Evolutionary conservation across 306 rosid genomes (phyloP).

Genomic region (Quercus wislizeni): DNA sequence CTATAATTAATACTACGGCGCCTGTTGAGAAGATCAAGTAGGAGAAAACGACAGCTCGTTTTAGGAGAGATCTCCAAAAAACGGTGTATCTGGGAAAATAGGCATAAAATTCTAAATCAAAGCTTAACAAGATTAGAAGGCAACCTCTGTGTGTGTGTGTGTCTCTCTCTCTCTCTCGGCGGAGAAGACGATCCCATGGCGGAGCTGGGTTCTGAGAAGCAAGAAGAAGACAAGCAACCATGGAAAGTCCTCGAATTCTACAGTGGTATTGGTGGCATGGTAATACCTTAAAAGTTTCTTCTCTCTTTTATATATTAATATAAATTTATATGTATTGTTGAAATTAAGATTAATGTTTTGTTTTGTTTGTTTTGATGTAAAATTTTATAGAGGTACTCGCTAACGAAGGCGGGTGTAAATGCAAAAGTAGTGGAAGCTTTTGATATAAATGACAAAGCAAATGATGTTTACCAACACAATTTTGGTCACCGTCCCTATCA

Average conservation of each 20-base stretch:
- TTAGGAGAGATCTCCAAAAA: no score
- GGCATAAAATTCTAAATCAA: no score
- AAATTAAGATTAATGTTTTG: neutral
- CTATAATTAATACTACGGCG: no score
- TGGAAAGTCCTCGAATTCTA: conserved; percentile 88
- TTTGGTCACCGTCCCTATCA: conserved; percentile 86
- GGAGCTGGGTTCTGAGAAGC: conserved; percentile 14
- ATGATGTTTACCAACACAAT: conserved; percentile 79
- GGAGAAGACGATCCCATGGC: conserved; percentile 34
- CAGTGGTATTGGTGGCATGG: conserved; percentile 98
- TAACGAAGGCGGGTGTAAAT: conserved; percentile 53
- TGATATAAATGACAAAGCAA: conserved; percentile 86
- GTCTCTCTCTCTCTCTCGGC: neutral
- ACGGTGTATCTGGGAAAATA: no score
- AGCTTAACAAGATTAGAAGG: no score
- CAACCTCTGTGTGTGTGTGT: no score
- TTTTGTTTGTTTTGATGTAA: neutral
- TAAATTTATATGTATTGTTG: neutral
- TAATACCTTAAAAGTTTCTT: conserved; percentile 10
- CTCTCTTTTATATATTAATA: neutral
- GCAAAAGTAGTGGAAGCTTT: conserved; percentile 75
- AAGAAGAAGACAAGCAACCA: conserved; percentile 19
- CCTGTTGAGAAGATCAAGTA: no score
- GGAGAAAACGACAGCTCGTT: no score
- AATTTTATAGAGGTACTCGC: conserved; percentile 65